phyloP scores from a whole-genome alignment of 169 alveolate species.

The Neospora caninum region DNA sequence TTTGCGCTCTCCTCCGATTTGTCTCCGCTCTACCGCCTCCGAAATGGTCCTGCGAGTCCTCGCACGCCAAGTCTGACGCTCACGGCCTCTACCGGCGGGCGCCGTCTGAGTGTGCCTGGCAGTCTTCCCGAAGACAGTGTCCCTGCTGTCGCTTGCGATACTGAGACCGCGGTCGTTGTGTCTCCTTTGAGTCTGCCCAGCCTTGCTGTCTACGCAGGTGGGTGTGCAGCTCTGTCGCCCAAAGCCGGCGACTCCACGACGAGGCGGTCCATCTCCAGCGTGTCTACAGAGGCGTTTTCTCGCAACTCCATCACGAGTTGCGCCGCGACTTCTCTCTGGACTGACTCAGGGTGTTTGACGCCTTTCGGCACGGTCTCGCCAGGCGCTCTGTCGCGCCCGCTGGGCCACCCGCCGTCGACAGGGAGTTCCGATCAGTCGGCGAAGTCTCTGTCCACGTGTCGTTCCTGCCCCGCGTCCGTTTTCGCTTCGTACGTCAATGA shows the following conservation, averaged over 20 bases:
- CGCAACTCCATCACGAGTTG: neutral
- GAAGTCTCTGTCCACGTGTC: neutral
- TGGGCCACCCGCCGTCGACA: conserved; percentile 2
- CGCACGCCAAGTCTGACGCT: neutral
- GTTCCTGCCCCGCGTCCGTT: neutral
- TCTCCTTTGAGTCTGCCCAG: neutral
- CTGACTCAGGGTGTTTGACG: neutral
- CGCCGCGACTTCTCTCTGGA: neutral
- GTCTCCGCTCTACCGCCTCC: neutral
- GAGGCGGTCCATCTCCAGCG: neutral
- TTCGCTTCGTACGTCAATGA: neutral
- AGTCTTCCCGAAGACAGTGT: neutral
- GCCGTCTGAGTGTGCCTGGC: neutral
- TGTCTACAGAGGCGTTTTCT: neutral
- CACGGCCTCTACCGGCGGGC: neutral
- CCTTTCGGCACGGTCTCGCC: neutral
- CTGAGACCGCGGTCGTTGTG: neutral
- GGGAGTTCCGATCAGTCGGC: neutral
- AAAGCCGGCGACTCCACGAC: neutral
- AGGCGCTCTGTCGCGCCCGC: neutral
- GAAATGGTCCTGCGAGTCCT: neutral
- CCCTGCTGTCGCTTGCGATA: neutral
- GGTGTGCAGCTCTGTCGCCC: neutral
- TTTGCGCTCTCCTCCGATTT: neutral
- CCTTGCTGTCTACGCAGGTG: neutral